These are phyloP conservation scores for Leptographium flavum DNA, from an alignment of 2,329 filamentous ascomycete species.

Conservation along the genomic window DNA sequence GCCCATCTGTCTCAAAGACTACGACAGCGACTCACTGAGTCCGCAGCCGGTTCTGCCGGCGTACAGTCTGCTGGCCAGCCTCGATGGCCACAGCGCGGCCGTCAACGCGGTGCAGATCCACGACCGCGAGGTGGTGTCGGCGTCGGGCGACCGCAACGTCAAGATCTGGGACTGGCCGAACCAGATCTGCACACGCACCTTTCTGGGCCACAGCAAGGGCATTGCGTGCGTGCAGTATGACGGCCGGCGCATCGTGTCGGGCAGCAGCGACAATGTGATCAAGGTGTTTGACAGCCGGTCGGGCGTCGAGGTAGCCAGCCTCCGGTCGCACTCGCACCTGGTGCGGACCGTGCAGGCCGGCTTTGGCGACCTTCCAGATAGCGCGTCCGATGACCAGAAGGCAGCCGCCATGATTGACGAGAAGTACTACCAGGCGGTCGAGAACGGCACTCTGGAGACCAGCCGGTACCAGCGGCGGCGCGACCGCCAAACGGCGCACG, in stretches of 20 bases:
- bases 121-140: conserved; percentile 77
- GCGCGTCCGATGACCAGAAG: conserved; percentile 56
- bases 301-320: conserved; percentile 75
- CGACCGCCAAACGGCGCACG: conserved; percentile 30
- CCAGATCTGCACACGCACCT: conserved; percentile 60
- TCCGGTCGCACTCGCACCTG: conserved; percentile 68
- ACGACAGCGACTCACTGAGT: conserved; percentile 35
- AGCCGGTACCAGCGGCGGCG: background rate
- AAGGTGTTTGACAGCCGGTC: conserved; percentile 85
- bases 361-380: conserved; percentile 78
- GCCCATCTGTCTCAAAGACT: conserved; percentile 34
- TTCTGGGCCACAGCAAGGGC: conserved; percentile 81
- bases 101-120: conserved; percentile 93
- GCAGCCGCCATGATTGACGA: conserved; percentile 62
- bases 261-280: conserved; percentile 90
- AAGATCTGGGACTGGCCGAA: conserved; percentile 89
- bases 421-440: conserved; percentile 51
- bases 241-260: conserved; percentile 81
- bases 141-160: conserved; percentile 84
- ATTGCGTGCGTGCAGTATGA: conserved; percentile 98
- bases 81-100: conserved; percentile 77
- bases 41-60: conserved; percentile 42
- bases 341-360: conserved; percentile 92
- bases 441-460: conserved; percentile 31
- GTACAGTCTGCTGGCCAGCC: conserved; percentile 62